A percentile compares a stretch with the other conserved stretches of the same genome.
These are phyloP conservation scores for Orbilia quercus DNA, from an alignment of 2,329 filamentous ascomycete genomes.

Conservation along the genomic window DNA sequence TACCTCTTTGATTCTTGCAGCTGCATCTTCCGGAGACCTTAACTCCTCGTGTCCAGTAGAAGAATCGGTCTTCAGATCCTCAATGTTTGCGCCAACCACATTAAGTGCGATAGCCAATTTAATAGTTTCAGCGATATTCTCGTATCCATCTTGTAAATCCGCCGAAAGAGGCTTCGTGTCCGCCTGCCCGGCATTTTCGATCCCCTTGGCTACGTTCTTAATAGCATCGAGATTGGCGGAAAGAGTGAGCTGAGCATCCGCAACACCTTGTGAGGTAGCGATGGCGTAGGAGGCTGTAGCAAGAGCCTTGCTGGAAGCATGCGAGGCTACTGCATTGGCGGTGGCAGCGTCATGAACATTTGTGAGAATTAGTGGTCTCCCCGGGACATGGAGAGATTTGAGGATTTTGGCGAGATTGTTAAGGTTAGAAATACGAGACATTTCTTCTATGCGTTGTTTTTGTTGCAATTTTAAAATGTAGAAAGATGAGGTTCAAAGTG, in stretches of 20 bases:
- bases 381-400: constrained; percentile 67
- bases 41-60: constrained; percentile 60
- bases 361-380: constrained; percentile 68
- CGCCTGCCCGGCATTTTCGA: constrained; percentile 55
- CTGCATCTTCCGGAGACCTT: constrained; percentile 66
- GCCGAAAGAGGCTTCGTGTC: constrained; percentile 66
- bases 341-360: constrained; percentile 70
- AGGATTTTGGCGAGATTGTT: constrained; percentile 61
- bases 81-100: constrained; percentile 71
- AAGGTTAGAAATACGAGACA: constrained; percentile 19
- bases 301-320: constrained; percentile 65
- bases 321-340: constrained; percentile 65
- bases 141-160: constrained; percentile 73
- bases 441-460: constrained; percentile 22
- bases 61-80: constrained; percentile 66
- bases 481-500: too few species aligned
- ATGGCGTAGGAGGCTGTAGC: constrained; percentile 69
- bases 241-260: constrained; percentile 67
- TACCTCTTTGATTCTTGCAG: constrained; percentile 65
- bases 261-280: constrained; percentile 65
- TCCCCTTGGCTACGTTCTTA: constrained; percentile 64
- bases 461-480: constrained; percentile 12
- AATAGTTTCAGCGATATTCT: constrained; percentile 65
- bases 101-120: constrained; percentile 66
- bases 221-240: constrained; percentile 68